Conservation (phyloP, 1,139 yeast genomes). For the Eremothecium sinecaudum region DNA sequence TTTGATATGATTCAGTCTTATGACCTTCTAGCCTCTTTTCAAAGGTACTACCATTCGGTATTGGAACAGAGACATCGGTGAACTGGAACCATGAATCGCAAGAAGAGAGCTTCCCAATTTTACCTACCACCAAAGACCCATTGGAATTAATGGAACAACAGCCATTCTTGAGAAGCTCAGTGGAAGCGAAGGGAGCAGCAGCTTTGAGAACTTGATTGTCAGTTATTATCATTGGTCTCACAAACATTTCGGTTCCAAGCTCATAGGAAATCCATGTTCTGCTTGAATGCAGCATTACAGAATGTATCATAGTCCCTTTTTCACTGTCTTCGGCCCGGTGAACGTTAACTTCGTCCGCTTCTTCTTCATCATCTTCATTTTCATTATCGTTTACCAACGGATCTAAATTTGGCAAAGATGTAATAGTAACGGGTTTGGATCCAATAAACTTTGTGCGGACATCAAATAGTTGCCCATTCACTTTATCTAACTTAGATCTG, state of each 20-base stretch:
- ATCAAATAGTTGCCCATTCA: slow-evolving; percentile 57
- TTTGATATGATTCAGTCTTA: too few species aligned
- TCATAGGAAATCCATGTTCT: slow-evolving; percentile 26
- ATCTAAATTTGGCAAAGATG: slow-evolving; percentile 25
- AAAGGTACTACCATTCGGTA: slow-evolving; percentile 2
- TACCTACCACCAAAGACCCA: slow-evolving; percentile 26
- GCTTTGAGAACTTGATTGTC: slow-evolving; percentile 10
- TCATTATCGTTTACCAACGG: slow-evolving; percentile 17
- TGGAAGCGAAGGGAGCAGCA: slow-evolving; percentile 18
- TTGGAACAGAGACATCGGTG: background rate
- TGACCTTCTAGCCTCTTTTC: too few species aligned
- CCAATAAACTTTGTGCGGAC: slow-evolving; percentile 72
- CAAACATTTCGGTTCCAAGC: slow-evolving; percentile 10
- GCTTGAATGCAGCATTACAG: slow-evolving; percentile 19
- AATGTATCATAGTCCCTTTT: slow-evolving; percentile 8
- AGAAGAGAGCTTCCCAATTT: slow-evolving; percentile 16
- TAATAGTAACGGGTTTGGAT: slow-evolving; percentile 47
- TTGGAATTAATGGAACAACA: slow-evolving; percentile 22
- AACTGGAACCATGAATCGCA: slow-evolving; percentile 19
- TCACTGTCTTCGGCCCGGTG: slow-evolving; percentile 2
- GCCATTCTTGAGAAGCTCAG: slow-evolving; percentile 20
- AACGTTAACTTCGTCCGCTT: slow-evolving; percentile 14
- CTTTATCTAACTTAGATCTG: slow-evolving; percentile 46
- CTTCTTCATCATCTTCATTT: slow-evolving; percentile 29
- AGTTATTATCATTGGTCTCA: slow-evolving; percentile 19